Percentiles rank a stretch among this genome's conserved stretches.
Conservation (phyloP, 2,329 filamentous ascomycete genomes). For the Talaromyces rugulosus region DNA sequence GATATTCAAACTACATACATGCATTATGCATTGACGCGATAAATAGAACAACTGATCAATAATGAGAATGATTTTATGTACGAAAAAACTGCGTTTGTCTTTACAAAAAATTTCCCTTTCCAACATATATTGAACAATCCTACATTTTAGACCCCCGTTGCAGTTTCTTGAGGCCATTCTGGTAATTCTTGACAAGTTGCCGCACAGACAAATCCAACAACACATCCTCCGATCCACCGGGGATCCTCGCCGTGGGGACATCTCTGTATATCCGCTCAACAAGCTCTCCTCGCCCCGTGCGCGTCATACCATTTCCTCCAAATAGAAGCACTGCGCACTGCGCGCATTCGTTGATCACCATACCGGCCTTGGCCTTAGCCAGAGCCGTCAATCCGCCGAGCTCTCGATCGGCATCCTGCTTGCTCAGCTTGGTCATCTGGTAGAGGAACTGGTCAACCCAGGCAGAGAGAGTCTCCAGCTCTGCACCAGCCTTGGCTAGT, state of each 20-base stretch:
- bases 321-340: conserved; percentile 66
- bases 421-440: conserved; percentile 58
- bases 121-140: neutral
- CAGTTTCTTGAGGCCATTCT: conserved; percentile 29
- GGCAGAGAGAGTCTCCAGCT: conserved; percentile 66
- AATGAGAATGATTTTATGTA: neutral
- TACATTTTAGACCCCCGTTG: conserved; percentile 17
- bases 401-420: conserved; percentile 45
- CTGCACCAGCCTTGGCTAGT: conserved; percentile 65
- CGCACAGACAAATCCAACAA: conserved; percentile 65
- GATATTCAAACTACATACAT: neutral
- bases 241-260: conserved; percentile 59
- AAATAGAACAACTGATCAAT: neutral
- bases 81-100: neutral
- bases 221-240: conserved; percentile 69
- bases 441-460: conserved; percentile 71
- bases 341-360: conserved; percentile 68
- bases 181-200: conserved; percentile 66
- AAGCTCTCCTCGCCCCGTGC: conserved; percentile 65
- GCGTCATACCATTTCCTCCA: conserved; percentile 69
- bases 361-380: conserved; percentile 67
- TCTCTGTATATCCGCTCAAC: conserved; percentile 66
- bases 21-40: neutral
- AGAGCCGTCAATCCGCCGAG: conserved; percentile 69
- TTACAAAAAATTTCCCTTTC: neutral